Percentiles rank a stretch among this genome's conserved stretches.
These are phyloP conservation scores for Glomus cerebriforme DNA, from an alignment of 192 early-diverging fungal genomes.

Conservation along the genomic window DNA sequence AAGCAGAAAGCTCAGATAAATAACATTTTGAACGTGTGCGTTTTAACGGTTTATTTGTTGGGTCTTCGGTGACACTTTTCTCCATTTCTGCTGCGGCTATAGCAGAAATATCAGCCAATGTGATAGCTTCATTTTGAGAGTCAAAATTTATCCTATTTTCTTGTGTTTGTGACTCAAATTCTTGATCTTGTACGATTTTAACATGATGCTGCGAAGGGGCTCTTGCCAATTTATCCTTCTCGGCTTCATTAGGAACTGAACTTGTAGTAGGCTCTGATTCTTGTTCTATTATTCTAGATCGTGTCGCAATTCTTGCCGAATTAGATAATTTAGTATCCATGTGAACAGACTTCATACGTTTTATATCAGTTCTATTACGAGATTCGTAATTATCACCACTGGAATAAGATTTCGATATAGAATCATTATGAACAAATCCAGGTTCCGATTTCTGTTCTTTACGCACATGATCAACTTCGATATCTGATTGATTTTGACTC, in stretches of 20 bases:
- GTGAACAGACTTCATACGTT: conserved; percentile 60
- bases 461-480: conserved; percentile 13
- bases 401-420: conserved; percentile 51
- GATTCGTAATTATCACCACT: conserved; percentile 48
- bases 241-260: background rate
- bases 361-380: conserved; percentile 57
- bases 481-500: conserved; percentile 7
- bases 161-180: background rate
- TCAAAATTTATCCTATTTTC: conserved; percentile 24
- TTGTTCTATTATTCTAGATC: conserved; percentile 56
- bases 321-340: conserved; percentile 52
- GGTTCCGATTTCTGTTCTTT: conserved; percentile 10
- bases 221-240: conserved; percentile 20
- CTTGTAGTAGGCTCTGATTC: conserved; percentile 30
- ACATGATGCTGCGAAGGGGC: conserved; percentile 29
- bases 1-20: conserved; percentile 68
- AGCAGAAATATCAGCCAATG: conserved; percentile 30
- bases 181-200: conserved; percentile 21
- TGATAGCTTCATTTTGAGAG: conserved; percentile 21
- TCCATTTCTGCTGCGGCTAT: conserved; percentile 11
- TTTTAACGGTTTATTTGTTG: conserved; percentile 7
- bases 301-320: conserved; percentile 51
- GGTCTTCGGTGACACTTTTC: background rate
- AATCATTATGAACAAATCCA: conserved; percentile 43
- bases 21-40: conserved; percentile 42